These are phyloP conservation scores for Sutorius eximius DNA, from an alignment of 1,284 basidiomycete species.

Conservation along the genomic window DNA sequence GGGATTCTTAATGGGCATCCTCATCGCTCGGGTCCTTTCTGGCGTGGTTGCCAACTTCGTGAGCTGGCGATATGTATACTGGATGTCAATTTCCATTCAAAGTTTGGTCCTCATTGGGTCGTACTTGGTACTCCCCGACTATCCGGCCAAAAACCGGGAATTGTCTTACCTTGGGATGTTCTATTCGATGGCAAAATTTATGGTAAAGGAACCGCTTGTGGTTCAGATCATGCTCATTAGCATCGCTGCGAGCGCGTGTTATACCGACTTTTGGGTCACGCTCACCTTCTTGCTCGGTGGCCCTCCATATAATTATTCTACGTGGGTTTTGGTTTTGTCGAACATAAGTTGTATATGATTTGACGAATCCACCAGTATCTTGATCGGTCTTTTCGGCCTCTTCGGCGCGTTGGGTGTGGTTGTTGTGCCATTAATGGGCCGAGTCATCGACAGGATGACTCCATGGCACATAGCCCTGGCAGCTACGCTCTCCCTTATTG, in stretches of 20 bases:
- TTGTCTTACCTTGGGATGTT: slow-evolving; percentile 60
- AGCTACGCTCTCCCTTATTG: slow-evolving; percentile 36
- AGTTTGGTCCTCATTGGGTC: slow-evolving; percentile 46
- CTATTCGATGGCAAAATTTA: slow-evolving; percentile 61
- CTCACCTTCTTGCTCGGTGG: slow-evolving; percentile 67
- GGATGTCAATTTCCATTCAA: slow-evolving; percentile 59
- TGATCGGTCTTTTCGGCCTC: slow-evolving; percentile 57
- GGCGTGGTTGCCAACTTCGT: slow-evolving; percentile 62
- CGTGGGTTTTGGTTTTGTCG: slow-evolving; percentile 41
- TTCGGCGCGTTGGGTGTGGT: slow-evolving; percentile 50
- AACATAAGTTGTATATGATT: background rate
- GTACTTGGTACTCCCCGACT: slow-evolving; percentile 63
- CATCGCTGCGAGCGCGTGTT: slow-evolving; percentile 53
- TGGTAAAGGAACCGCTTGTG: slow-evolving; percentile 63
- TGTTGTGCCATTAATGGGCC: slow-evolving; percentile 50
- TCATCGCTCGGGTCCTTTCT: slow-evolving; percentile 62
- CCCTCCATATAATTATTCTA: slow-evolving; percentile 60
- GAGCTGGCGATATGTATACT: slow-evolving; percentile 63
- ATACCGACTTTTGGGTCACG: slow-evolving; percentile 68
- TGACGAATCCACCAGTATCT: slow-evolving; percentile 31
- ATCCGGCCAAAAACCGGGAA: slow-evolving; percentile 57
- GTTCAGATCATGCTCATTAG: slow-evolving; percentile 59
- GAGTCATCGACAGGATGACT: slow-evolving; percentile 48
- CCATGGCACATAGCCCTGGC: slow-evolving; percentile 51
- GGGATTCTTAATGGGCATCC: slow-evolving; percentile 64